Percentiles rank a stretch among this genome's conserved stretches.
These are phyloP conservation scores for Magnolia changhungtana DNA, from an alignment of 164 flowering plant genomes.

Conservation along the genomic window DNA sequence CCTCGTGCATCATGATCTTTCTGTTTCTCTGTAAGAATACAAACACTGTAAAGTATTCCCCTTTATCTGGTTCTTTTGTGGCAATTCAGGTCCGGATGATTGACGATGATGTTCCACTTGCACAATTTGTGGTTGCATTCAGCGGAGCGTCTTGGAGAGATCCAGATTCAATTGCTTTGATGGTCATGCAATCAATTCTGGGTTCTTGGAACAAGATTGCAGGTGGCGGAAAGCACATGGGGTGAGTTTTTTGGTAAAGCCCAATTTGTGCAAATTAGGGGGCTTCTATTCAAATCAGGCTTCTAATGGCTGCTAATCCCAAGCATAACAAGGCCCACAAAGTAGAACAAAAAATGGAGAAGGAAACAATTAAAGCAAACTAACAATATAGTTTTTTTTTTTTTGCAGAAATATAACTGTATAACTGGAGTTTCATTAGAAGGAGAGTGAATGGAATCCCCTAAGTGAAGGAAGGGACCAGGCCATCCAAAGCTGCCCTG, in stretches of 20 bases:
- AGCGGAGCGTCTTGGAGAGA: conserved; percentile 95
- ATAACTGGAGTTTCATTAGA: too few species aligned
- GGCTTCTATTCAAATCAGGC: too few species aligned
- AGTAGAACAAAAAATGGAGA: too few species aligned
- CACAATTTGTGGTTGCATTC: conserved; percentile 97
- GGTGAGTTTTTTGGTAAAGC: conserved; percentile 38
- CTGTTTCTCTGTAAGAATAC: not conserved
- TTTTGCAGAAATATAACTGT: too few species aligned
- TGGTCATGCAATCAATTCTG: conserved; percentile 96
- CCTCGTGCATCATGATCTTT: not conserved
- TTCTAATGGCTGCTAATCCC: too few species aligned
- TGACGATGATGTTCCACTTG: conserved; percentile 85
- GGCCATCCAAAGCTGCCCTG: too few species aligned
- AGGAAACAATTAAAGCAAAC: too few species aligned
- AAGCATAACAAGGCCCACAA: too few species aligned
- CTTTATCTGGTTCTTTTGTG: not conserved
- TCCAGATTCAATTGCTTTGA: conserved; percentile 94
- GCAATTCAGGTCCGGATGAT: conserved; percentile 75
- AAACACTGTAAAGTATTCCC: not conserved
- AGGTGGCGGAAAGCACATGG: conserved; percentile 92
- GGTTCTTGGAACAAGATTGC: conserved; percentile 87
- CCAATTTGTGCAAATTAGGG: too few species aligned
- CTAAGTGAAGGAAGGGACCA: too few species aligned
- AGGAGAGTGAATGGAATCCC: too few species aligned
- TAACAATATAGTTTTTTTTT: too few species aligned